Base-by-base conservation (phyloP, 2,329 filamentous ascomycete genomes). In the Colletotrichum sansevieriae region DNA sequence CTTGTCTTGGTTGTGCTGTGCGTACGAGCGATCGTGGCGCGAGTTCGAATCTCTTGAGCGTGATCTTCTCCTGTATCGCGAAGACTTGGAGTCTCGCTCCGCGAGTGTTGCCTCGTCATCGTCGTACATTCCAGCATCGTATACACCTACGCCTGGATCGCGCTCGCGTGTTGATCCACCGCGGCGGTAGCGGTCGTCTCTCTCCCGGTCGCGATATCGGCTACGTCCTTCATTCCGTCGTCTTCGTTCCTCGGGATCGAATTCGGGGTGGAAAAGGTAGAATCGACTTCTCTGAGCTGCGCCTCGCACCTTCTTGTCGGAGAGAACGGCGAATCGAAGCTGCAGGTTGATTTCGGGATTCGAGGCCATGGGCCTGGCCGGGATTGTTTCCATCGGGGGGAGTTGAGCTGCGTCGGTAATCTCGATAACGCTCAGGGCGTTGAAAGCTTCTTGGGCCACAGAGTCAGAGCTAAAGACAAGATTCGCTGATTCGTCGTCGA, bases 401-500 rank as follows among this genome's bases (percentile, higher is more conserved):
- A 91, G 80, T 43, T 85, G 84, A 1, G 86, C 83, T 25, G 82
- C 75, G 60, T 91, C 87, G 70, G 83, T 77, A 68, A 89, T 79
- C 71, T 87, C 78, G 18, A 87, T 78, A 18, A 81, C 80, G 64
- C 84, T 81, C 33, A 91, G 82, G 7, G 87, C 83, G 29, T 81
- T 74, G 20, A 91, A 79, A 18, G 88, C 89, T 54, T 87, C 83
- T 18, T 83, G 80, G 2, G 88, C 88, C 7, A 78, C 76, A 25
- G 79, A 76, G 13, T 88, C 83, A 7, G 85, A 85, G 44, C 81
- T 83, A 81, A 96, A 98, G 60, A 97, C 80, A 61, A 98, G 84
- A 77, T 98, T 98, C 71, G 94, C 93, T 0, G 94, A 95, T 7
- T 89, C 90, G 79, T 99, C 96, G 78, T 98, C 93, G 72, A 99